Conservation (phyloP, 31 red algal genomes). For the Odonthalia washingtoniensis region DNA sequence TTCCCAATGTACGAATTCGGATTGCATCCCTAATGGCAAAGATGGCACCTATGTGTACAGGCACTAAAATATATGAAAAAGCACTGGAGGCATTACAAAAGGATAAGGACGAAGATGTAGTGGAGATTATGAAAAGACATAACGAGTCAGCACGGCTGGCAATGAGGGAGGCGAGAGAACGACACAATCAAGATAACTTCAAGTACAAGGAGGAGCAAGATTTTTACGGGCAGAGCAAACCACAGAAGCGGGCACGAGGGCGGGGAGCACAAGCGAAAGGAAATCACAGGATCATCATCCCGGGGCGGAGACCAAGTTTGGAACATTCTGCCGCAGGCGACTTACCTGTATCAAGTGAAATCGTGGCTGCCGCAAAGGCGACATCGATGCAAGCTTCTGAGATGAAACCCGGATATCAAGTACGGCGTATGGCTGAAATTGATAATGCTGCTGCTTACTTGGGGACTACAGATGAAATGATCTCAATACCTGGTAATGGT, state of each 20-base stretch:
- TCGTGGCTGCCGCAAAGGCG: slow-evolving; percentile 63
- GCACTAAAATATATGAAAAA: slow-evolving; percentile 35
- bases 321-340: slow-evolving; percentile 65
- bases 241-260: slow-evolving; percentile 60
- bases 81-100: slow-evolving; percentile 49
- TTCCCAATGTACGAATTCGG: slow-evolving; percentile 80
- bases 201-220: slow-evolving; percentile 75
- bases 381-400: slow-evolving; percentile 61
- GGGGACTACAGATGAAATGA: slow-evolving; percentile 32
- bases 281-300: slow-evolving; percentile 52
- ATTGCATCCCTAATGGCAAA: slow-evolving; percentile 57
- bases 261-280: slow-evolving; percentile 37
- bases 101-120: slow-evolving; percentile 74
- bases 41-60: slow-evolving; percentile 72
- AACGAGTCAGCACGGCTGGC: slow-evolving; percentile 19
- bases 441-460: slow-evolving; percentile 60
- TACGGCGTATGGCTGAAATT: slow-evolving; percentile 16
- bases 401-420: slow-evolving; percentile 40
- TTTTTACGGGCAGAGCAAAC: slow-evolving; percentile 54
- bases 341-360: slow-evolving; percentile 56
- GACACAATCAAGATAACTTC: slow-evolving; percentile 24
- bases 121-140: slow-evolving; percentile 50
- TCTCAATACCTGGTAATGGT: not conserved
- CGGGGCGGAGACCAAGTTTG: slow-evolving; percentile 55
- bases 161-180: slow-evolving; percentile 26